Conservation (phyloP, 805 yeast species). For the Candida quercuum region DNA sequence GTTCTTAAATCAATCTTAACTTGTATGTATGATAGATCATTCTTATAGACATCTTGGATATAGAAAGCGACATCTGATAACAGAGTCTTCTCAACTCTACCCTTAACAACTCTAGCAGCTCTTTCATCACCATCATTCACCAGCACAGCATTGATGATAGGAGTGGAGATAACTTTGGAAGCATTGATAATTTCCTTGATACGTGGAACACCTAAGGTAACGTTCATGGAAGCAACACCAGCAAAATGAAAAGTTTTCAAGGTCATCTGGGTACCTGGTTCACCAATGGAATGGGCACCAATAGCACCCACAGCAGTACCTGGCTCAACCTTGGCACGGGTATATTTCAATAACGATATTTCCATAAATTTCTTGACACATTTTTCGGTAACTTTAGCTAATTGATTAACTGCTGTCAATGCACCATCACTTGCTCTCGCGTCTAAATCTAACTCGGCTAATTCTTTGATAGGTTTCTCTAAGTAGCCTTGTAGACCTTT, state of each 20-base stretch:
- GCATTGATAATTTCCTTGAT: slow-evolving; percentile 98
- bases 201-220: slow-evolving; percentile 98
- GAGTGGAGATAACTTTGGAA: slow-evolving; percentile 90
- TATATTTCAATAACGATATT: slow-evolving; percentile 76
- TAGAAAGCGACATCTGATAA: slow-evolving; percentile 81
- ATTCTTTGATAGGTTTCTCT: slow-evolving; percentile 39
- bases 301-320: slow-evolving; percentile 99
- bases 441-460: slow-evolving; percentile 35
- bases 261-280: slow-evolving; percentile 99
- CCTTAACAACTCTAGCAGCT: slow-evolving; percentile 98
- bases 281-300: slow-evolving; percentile 99
- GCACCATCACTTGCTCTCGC: slow-evolving; percentile 29
- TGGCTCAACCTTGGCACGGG: slow-evolving; percentile 91
- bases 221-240: slow-evolving; percentile 99
- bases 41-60: slow-evolving; percentile 91
- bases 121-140: slow-evolving; percentile 93
- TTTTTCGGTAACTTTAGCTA: slow-evolving; percentile 57
- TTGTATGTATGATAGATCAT: slow-evolving; percentile 69
- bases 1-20: slow-evolving; percentile 79
- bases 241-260: slow-evolving; percentile 96
- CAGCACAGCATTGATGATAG: slow-evolving; percentile 89
- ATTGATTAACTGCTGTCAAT: slow-evolving; percentile 51
- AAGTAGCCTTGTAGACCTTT: slow-evolving; percentile 44
- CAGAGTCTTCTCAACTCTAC: slow-evolving; percentile 89
- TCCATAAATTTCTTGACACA: slow-evolving; percentile 63